Evolutionary conservation across 768 basidiomycete species (phyloP), one percentile per base, ranked within the genome.

Genomic region (Leccinum pellstonianum): DNA sequence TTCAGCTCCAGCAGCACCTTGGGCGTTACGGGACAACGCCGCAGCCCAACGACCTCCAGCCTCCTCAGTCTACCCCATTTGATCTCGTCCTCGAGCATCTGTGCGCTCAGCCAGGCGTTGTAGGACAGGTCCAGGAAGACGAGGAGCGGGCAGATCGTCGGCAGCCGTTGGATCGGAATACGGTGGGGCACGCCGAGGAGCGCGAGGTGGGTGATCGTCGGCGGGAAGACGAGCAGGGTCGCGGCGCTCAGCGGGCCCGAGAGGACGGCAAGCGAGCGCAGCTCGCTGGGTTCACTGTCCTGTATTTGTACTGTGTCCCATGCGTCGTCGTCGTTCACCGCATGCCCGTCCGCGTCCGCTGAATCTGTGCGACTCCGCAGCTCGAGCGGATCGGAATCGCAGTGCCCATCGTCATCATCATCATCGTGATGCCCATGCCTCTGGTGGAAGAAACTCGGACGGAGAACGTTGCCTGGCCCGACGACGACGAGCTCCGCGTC

Each of bases 401-500:
- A 33, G 33, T 33, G 12, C 33, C 33, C 33, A 4, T 33, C 31
- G 0, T 33, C 11, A 12, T 33, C 25, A 7, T 27, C 27, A 33
- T 33, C 33, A 33, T 33, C 31, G 8, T 0, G 3, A 17, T n/a
- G 41, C 17, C 41, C 41, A n/a, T 9, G 41, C n/a, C 41, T 5
- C 10, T 46, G 43, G 43, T 19, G 67, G 63, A 86, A 81, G 59
- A 78, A 70, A 52, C 80, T 77, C 41, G 78, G 77, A 17, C 73
- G 78, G 3, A 86, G 66, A 7, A 71, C 63, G 9, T 80, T 80
- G 23, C 75, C 68, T 0, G 85, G 86, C 14, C 86, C 86, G 27
- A 89, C 79, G 23, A 92, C 68, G 38, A 91, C 68, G 11, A 90
- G 73, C 60, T 91, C 90, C 1, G 87, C 84, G 54, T 83, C 82